phyloP scores from a whole-genome alignment of 306 rosid species.

The Acacia confusa region DNA sequence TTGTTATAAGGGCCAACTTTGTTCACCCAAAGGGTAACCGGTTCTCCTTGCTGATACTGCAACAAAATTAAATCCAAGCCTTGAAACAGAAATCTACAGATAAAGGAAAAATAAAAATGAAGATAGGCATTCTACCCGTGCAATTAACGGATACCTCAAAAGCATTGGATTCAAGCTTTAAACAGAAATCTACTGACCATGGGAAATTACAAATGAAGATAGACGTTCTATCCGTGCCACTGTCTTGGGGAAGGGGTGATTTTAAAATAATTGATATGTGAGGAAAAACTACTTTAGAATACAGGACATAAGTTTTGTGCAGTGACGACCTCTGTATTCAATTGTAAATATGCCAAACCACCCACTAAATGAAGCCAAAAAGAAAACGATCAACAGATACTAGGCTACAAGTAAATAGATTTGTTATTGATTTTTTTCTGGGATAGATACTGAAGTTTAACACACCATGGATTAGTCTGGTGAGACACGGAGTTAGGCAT shows the following conservation, averaged over 20 bases:
- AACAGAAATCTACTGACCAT: neutral
- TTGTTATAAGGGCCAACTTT: slow-evolving; percentile 98
- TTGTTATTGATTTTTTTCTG: neutral
- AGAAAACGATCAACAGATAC: neutral
- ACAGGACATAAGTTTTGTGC: neutral
- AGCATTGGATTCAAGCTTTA: slow-evolving; percentile 5
- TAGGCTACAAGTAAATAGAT: neutral
- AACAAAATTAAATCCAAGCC: slow-evolving; percentile 23
- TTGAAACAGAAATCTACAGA: neutral
- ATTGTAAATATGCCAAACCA: neutral
- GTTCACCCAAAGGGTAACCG: slow-evolving; percentile 92
- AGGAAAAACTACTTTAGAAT: neutral
- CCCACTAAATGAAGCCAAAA: neutral
- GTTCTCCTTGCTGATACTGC: slow-evolving; percentile 74
- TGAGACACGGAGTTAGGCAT: neutral
- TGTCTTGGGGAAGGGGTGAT: neutral
- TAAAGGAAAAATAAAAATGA: slow-evolving; percentile 6
- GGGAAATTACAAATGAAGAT: slow-evolving; percentile 9
- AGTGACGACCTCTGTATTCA: neutral
- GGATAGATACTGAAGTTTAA: neutral
- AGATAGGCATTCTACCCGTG: neutral
- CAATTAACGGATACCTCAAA: slow-evolving; percentile 60
- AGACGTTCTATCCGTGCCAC: neutral
- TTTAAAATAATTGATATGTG: neutral
- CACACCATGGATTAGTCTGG: neutral